Evolutionary conservation across 2,329 filamentous ascomycete genomes (phyloP), one percentile per base, ranked within the genome.

Genomic region (Aspergillus terreus): DNA sequence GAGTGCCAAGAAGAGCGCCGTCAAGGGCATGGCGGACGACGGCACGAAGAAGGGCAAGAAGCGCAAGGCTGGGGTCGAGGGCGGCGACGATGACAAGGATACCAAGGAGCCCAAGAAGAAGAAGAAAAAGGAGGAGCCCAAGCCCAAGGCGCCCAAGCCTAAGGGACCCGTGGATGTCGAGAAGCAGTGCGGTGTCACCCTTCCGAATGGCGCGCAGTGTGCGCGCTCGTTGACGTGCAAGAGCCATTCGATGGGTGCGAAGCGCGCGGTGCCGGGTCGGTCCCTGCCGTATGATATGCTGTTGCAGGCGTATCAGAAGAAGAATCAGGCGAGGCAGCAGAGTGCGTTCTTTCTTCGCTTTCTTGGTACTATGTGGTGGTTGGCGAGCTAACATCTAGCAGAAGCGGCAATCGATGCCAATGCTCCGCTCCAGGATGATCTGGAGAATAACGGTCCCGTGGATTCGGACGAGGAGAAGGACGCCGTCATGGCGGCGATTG

Each of bases 311-410:
- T 94, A 94, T 65, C 89, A 94, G 71, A 96, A 97, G 80, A 97
- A 96, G 79, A 99, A 99, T 64, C 94, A 97, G 71, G 94, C 94
- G 19, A 95, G 96, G 66, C 90, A 96, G 75, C 94, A 97, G 72
- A 95, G 90, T 92, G 79, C 74, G 86, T 81, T 41, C 43, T 27
- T 17, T 42, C 30, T 38, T 54, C 54, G 55, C 3, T 44, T 25
- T 11, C 7, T 23, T 23, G 4, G 6, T 23, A 23, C 23, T 23
- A 47, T 11, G 19, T 11, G 19, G 11, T 21, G 17, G 79, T 45
- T 44, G 21, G 11, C 23, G 7, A 11, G n/a, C 40, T 42, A 42
- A 42, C 19, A 10, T 19, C 15, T 41, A 68, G 63, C 68, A 94
- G 90, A 96, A 76, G 92, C 92, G 33, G 91, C 92, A 35, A 87